Evolutionary conservation across 208 protist genomes (phyloP), one percentile per base, ranked within the genome.

Genomic region (Blechomonas ayalai): DNA sequence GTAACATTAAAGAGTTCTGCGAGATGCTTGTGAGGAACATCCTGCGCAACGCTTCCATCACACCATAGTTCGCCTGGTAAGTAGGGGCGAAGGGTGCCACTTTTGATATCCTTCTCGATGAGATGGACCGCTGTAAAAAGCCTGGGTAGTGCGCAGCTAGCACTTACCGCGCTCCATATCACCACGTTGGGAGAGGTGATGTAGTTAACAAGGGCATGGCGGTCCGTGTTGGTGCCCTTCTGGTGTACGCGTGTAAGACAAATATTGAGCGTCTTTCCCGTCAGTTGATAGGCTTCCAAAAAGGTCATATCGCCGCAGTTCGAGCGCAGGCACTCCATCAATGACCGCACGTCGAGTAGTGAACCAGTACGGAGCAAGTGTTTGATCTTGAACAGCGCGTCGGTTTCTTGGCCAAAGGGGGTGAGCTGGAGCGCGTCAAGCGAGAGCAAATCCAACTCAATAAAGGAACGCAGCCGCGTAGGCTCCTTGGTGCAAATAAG

Each of bases 281-380:
- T 89, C 39, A 70, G 46, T 27, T 73, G 40, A 50, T 86, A 95
- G 10, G 83, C 86, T 46, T 95, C 84, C 10, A 54, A 50, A 61
- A 95, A 95, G 9, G 86, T 96, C 13, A 92, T 37, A 54, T 95
- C 76, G 15, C 90, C 86, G 5, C 81, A 68, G 36, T 75, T 90
- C 18, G 35, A 38, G 13, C 68, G 65, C 37, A 87, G 57, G 49
- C 63, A 86, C 37, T 75, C 60, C 65, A 85, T 80, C 27, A 95
- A 61, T 20, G 58, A 66, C 2, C 61, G 46, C 32, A 85, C 62
- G 40, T 91, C 78, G 81, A 92, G 92, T 22, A 92, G 52, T 1
- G 76, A 71, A 9, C 82, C 82, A 18, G 66, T 75, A 37, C 61
- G 71, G 27, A 95, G 51, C 35, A 92, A 68, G 18, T 72, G 67